Conservation (phyloP, 2,329 filamentous ascomycete genomes). For the Fonsecaea pedrosoi region DNA sequence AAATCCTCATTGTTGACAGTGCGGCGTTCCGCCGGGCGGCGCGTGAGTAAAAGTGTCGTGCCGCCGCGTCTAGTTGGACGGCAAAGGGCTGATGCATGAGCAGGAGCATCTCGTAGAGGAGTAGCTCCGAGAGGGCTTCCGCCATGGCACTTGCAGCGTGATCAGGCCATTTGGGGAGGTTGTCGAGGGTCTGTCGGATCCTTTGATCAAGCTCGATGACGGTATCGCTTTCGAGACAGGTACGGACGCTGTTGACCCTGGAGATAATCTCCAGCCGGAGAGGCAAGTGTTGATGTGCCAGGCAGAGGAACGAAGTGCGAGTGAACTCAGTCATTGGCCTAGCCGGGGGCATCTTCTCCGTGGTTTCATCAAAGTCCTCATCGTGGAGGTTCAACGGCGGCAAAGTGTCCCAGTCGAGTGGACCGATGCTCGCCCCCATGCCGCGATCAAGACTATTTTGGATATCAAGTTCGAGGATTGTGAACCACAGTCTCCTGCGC, state of each 20-base stretch:
- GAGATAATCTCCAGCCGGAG: slow-evolving; percentile 42
- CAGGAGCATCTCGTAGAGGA: slow-evolving; percentile 44
- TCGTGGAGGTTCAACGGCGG: slow-evolving; percentile 50
- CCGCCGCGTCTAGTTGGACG: slow-evolving; percentile 35
- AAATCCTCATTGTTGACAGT: slow-evolving; percentile 32
- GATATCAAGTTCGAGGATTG: slow-evolving; percentile 63
- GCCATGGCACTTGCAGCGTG: slow-evolving; percentile 28
- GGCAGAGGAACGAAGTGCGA: slow-evolving; percentile 41
- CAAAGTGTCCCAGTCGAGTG: slow-evolving; percentile 56
- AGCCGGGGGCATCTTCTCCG: slow-evolving; percentile 33
- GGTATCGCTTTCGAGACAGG: slow-evolving; percentile 40
- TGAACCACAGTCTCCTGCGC: slow-evolving; percentile 64
- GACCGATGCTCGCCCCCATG: slow-evolving; percentile 56
- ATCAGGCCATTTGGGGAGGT: slow-evolving; percentile 40
- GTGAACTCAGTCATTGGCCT: slow-evolving; percentile 41
- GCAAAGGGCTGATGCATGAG: slow-evolving; percentile 44
- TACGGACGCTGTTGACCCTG: slow-evolving; percentile 42
- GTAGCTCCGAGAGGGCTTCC: slow-evolving; percentile 39
- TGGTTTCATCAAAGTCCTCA: slow-evolving; percentile 37
- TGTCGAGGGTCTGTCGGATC: slow-evolving; percentile 39
- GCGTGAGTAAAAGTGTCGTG: slow-evolving; percentile 41
- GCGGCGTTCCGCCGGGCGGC: slow-evolving; percentile 39
- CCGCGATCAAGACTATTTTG: slow-evolving; percentile 63
- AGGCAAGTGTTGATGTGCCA: slow-evolving; percentile 40
- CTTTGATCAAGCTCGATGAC: slow-evolving; percentile 42